A percentile compares a stretch with the other conserved stretches of the same genome.
Conservation (phyloP, 345 rosid genomes). For the Lumnitzera racemosa region DNA sequence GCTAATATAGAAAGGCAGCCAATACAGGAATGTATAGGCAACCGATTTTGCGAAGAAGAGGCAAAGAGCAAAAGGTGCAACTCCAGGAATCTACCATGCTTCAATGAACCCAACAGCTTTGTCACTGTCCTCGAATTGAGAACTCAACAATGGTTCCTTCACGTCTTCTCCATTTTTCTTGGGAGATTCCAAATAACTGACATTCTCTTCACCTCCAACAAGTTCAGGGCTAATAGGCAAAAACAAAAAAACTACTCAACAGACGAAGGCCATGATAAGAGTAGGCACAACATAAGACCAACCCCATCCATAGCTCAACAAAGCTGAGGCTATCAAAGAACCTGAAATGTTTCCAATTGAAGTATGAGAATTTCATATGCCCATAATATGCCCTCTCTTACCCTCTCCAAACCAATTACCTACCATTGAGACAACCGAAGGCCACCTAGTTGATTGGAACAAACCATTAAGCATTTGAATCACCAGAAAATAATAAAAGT, state of each 20-base stretch:
- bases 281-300: constrained; percentile 94
- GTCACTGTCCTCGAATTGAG: constrained; percentile 29
- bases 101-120: constrained; percentile 78
- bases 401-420: constrained; percentile 93
- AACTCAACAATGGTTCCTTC: constrained; percentile 42
- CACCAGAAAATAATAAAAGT: constrained; percentile 50
- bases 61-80: constrained; percentile 88
- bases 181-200: constrained; percentile 40
- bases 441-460: constrained; percentile 98
- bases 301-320: constrained; percentile 91
- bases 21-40: constrained; percentile 92
- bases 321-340: constrained; percentile 63
- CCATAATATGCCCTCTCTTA: constrained; percentile 91
- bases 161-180: constrained; percentile 37
- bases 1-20: constrained; percentile 96
- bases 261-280: constrained; percentile 37
- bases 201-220: constrained; percentile 51
- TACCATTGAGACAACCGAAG: constrained; percentile 90
- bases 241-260: constrained; percentile 53
- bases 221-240: constrained; percentile 72
- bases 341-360: constrained; percentile 86
- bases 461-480: constrained; percentile 69
- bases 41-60: constrained; percentile 93
- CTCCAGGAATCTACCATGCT: constrained; percentile 96
- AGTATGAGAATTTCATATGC: constrained; percentile 97